phyloP scores from a whole-genome alignment of 257 asterid species.

The Solanum habrochaites region DNA sequence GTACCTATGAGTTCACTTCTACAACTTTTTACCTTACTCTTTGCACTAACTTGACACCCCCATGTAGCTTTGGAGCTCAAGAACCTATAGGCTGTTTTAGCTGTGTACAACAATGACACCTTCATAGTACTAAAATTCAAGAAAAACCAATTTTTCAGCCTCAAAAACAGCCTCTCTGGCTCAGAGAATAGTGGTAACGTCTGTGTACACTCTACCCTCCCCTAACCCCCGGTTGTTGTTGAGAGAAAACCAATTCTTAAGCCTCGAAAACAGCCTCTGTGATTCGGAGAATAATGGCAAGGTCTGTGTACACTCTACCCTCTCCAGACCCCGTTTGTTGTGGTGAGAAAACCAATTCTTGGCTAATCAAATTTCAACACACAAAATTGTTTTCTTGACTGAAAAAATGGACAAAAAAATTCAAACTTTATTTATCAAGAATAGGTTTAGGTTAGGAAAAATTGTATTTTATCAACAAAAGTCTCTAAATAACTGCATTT shows the following conservation, averaged over 20 bases:
- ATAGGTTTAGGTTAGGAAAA: neutral
- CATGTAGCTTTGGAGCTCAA: conserved; percentile 27
- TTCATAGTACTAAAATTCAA: conserved; percentile 14
- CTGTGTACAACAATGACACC: conserved; percentile 20
- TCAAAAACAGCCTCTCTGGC: too few species aligned
- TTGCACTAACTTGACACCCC: neutral
- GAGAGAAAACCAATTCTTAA: neutral
- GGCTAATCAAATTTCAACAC: neutral
- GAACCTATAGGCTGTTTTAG: conserved; percentile 21
- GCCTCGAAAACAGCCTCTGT: neutral
- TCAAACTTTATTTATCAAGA: neutral
- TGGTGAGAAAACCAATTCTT: neutral
- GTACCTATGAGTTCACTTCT: conserved; percentile 5
- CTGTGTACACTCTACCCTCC: neutral
- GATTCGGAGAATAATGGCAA: neutral
- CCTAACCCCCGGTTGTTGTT: too few species aligned
- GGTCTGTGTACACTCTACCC: too few species aligned
- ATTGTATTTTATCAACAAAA: neutral
- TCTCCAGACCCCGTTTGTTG: neutral
- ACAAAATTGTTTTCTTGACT: neutral
- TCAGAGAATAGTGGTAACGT: too few species aligned
- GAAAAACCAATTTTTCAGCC: neutral
- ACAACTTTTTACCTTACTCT: conserved; percentile 6
- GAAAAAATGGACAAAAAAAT: neutral
- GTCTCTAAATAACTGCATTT: neutral